Percentiles rank a stretch among this genome's conserved stretches.
phyloP scores from a whole-genome alignment of 2,329 filamentous ascomycete genomes.

The Fusarium virguliforme region DNA sequence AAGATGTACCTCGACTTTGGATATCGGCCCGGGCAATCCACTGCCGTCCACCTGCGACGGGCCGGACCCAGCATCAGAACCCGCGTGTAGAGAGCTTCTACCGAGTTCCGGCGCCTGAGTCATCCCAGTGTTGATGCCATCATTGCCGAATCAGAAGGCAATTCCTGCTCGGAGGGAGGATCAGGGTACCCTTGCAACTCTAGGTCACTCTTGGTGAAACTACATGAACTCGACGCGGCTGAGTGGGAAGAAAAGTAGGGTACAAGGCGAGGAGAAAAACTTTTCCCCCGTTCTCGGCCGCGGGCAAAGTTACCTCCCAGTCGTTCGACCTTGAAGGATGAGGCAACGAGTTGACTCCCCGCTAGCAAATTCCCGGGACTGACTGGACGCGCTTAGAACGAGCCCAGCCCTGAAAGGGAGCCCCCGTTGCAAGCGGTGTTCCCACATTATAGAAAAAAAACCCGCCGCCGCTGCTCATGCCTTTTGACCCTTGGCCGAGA shows the following conservation, averaged over 20 bases:
- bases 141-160: constrained; percentile 39
- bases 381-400: constrained; percentile 20
- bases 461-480: constrained; percentile 11
- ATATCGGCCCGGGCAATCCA: constrained; percentile 28
- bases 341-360: constrained; percentile 32
- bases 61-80: constrained; percentile 46
- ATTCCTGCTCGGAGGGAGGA: constrained; percentile 21
- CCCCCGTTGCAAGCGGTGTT: constrained; percentile 33
- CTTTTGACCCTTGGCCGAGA: constrained; percentile 41
- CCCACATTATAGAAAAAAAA: constrained; percentile 21
- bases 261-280: constrained; percentile 34
- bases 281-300: constrained; percentile 44
- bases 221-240: constrained; percentile 25
- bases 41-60: constrained; percentile 44
- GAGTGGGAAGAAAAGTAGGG: constrained; percentile 22
- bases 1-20: constrained; percentile 20
- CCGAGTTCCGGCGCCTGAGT: constrained; percentile 51
- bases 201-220: constrained; percentile 26
- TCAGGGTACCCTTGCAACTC: constrained; percentile 43
- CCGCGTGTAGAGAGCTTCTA: constrained; percentile 36
- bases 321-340: constrained; percentile 28
- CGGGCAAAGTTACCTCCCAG: constrained; percentile 14
- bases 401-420: constrained; percentile 37
- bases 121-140: constrained; percentile 34
- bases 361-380: constrained; percentile 30